Conservation (phyloP, 140 eudicot species). For the Stevia rebaudiana region DNA sequence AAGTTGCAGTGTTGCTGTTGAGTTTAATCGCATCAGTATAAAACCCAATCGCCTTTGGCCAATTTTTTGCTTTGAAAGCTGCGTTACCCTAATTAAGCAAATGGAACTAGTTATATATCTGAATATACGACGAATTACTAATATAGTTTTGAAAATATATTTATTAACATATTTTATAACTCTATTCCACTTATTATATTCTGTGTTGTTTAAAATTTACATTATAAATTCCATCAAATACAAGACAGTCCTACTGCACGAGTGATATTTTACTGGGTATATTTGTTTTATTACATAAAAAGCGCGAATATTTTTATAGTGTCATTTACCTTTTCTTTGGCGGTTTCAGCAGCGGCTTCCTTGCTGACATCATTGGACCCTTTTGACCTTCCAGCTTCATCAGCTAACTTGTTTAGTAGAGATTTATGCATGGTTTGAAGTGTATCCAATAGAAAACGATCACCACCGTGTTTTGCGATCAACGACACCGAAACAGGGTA, state of each 20-base stretch:
- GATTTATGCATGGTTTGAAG: conserved; percentile 48
- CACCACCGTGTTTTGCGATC: conserved; percentile 84
- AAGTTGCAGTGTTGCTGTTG: conserved; percentile 61
- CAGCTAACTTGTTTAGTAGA: conserved; percentile 48
- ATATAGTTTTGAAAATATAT: not conserved
- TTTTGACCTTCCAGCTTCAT: conserved; percentile 46
- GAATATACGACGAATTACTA: not conserved
- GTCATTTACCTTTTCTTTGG: conserved; percentile 70
- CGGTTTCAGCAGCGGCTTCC: conserved; percentile 77
- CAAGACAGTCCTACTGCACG: no score
- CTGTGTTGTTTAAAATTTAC: no score
- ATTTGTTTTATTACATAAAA: not conserved
- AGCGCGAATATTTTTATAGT: not conserved
- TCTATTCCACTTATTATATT: not conserved
- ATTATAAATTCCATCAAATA: not conserved
- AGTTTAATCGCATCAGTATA: conserved; percentile 89
- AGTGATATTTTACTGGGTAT: no score
- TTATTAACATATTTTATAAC: not conserved
- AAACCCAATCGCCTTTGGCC: conserved; percentile 73
- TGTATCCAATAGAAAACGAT: conserved; percentile 70
- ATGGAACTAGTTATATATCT: not conserved
- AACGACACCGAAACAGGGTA: conserved; percentile 75
- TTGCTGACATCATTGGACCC: conserved; percentile 40
- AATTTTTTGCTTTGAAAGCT: conserved; percentile 71
- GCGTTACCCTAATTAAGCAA: conserved; percentile 58